Conservation (phyloP, 345 rosid species). For the Rhodamnia rubescens region DNA sequence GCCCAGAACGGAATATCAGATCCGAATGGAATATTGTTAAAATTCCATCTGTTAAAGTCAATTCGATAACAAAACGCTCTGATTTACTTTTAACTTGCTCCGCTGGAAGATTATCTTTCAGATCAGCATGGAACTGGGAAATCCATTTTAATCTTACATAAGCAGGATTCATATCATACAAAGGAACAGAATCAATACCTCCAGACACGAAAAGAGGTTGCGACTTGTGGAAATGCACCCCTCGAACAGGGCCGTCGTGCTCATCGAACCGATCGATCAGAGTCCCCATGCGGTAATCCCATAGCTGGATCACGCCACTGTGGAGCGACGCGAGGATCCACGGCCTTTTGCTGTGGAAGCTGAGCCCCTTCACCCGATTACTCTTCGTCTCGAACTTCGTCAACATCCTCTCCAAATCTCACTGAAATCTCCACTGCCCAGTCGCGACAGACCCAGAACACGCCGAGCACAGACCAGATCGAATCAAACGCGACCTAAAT, state of each 20-base stretch:
- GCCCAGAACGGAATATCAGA: background rate
- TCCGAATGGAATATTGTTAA: background rate
- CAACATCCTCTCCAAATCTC: slow-evolving; percentile 44
- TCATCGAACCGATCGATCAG: slow-evolving; percentile 88
- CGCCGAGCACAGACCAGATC: background rate
- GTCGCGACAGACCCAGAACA: background rate
- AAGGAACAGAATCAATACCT: slow-evolving; percentile 28
- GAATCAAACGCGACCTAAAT: background rate
- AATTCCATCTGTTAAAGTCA: background rate
- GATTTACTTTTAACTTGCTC: background rate
- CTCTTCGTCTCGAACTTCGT: slow-evolving; percentile 99
- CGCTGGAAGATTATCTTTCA: background rate
- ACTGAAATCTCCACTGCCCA: background rate
- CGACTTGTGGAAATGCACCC: slow-evolving; percentile 87
- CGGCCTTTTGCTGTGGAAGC: slow-evolving; percentile 90
- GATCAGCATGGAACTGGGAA: background rate
- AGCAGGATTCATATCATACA: background rate
- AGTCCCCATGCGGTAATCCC: slow-evolving; percentile 99
- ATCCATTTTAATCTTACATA: background rate
- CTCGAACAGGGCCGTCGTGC: slow-evolving; percentile 99
- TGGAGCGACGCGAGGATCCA: slow-evolving; percentile 99
- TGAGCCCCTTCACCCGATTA: slow-evolving; percentile 92
- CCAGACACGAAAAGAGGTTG: slow-evolving; percentile 96
- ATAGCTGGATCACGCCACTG: slow-evolving; percentile 98
- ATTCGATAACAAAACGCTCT: background rate